Conservation (phyloP, 169 alveolate species). For the Cytauxzoon felis region DNA sequence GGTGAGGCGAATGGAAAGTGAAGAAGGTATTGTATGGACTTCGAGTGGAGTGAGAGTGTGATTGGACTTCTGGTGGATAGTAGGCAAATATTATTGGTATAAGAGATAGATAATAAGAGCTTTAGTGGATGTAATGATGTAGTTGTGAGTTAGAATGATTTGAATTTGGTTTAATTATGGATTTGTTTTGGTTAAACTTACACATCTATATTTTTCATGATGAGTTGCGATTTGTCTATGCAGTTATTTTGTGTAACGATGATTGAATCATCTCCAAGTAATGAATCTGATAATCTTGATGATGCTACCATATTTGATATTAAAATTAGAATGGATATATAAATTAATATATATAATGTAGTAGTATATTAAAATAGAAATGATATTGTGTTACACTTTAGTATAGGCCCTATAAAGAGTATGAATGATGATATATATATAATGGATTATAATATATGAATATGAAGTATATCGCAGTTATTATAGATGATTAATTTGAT, state of each 20-base stretch:
- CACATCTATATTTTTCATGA: constrained; percentile 21
- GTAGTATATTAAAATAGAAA: neutral
- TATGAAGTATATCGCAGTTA: too few species aligned
- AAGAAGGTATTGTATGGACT: too few species aligned
- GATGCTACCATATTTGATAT: neutral
- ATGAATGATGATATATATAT: too few species aligned
- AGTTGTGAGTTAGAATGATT: neutral
- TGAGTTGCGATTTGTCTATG: neutral
- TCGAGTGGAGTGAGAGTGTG: too few species aligned
- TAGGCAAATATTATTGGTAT: too few species aligned
- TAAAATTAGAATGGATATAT: neutral
- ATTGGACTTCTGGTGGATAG: too few species aligned
- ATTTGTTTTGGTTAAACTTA: constrained; percentile 2
- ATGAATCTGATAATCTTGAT: neutral
- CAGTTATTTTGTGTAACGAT: neutral
- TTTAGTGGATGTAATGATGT: too few species aligned
- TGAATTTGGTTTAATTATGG: neutral
- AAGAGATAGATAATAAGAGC: too few species aligned
- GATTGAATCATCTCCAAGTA: neutral
- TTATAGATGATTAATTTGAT: too few species aligned
- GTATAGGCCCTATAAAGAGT: neutral
- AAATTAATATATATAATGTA: neutral
- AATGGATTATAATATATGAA: too few species aligned
- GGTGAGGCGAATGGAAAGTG: too few species aligned
- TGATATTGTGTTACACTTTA: neutral